A percentile compares a stretch with the other conserved stretches of the same genome.
Evolutionary conservation across 176 grass and related monocot species (phyloP).

Genomic region (Triticum timopheevii): DNA sequence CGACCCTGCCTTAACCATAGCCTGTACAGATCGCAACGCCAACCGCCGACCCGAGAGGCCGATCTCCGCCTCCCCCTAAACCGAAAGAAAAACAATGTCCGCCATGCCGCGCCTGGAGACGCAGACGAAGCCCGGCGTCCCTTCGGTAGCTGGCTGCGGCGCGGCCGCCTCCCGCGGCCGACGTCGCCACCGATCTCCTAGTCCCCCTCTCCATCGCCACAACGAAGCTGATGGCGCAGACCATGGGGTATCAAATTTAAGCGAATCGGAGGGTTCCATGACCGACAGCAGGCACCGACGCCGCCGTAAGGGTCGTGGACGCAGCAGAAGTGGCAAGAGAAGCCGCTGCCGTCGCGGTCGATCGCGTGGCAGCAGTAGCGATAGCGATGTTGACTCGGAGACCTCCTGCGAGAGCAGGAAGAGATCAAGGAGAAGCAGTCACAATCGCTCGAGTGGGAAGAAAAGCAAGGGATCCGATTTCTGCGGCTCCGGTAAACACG

Average conservation of each 20-base stretch:
- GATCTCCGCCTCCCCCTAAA: too few species aligned
- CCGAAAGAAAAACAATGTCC: not conserved
- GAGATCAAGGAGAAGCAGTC: not conserved
- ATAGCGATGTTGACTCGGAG: slow-evolving; percentile 11
- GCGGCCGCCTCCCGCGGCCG: not conserved
- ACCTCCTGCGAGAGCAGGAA: slow-evolving; percentile 19
- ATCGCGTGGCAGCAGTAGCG: not conserved
- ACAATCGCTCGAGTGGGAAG: not conserved
- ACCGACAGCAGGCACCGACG: not conserved
- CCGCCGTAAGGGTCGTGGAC: slow-evolving; percentile 7
- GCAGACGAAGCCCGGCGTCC: not conserved
- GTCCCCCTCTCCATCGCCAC: not conserved
- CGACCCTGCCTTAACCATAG: not conserved
- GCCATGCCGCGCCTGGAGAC: not conserved
- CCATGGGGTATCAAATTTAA: not conserved
- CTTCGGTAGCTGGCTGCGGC: not conserved
- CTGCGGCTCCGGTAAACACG: not conserved
- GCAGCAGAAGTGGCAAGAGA: slow-evolving; percentile 13
- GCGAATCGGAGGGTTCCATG: slow-evolving; percentile 31
- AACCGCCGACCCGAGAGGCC: not conserved
- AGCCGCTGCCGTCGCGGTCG: not conserved
- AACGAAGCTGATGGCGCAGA: not conserved
- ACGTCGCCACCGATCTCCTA: not conserved
- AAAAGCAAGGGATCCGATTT: slow-evolving; percentile 17
- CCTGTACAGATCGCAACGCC: not conserved